phyloP scores from a whole-genome alignment of 345 rosid species.

The Diplotaxis tenuifolia region DNA sequence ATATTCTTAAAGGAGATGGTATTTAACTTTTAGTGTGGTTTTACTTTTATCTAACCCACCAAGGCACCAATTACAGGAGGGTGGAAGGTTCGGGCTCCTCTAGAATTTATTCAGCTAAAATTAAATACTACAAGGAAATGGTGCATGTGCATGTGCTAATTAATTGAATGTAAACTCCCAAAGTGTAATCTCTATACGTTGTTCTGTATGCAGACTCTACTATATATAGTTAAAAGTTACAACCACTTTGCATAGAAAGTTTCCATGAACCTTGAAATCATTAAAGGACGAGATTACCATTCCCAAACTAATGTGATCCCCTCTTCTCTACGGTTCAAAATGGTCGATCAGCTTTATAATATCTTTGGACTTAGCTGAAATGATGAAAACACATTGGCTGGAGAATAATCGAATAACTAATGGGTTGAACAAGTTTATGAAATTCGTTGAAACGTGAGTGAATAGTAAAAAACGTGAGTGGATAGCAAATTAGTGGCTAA shows the following conservation, averaged over 20 bases:
- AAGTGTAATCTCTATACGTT: not conserved
- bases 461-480: not conserved
- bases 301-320: not conserved
- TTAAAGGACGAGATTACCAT: not conserved
- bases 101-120: not conserved
- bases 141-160: not conserved
- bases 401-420: not conserved
- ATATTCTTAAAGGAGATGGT: conserved; percentile 11
- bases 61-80: conserved; percentile 14
- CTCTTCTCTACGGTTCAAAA: not conserved
- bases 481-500: too few relatives aligned
- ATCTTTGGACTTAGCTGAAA: not conserved
- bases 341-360: not conserved
- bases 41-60: conserved; percentile 11
- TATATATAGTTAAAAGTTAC: not conserved
- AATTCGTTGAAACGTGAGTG: not conserved
- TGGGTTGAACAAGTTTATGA: not conserved
- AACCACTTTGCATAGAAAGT: not conserved
- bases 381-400: not conserved
- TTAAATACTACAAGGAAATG: not conserved
- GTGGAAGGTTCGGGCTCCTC: not conserved
- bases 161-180: not conserved
- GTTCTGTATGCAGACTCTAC: not conserved
- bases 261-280: not conserved
- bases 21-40: conserved; percentile 27